phyloP scores from a whole-genome alignment of 1,284 basidiomycete genomes.

The Cutaneotrichosporon sp. region DNA sequence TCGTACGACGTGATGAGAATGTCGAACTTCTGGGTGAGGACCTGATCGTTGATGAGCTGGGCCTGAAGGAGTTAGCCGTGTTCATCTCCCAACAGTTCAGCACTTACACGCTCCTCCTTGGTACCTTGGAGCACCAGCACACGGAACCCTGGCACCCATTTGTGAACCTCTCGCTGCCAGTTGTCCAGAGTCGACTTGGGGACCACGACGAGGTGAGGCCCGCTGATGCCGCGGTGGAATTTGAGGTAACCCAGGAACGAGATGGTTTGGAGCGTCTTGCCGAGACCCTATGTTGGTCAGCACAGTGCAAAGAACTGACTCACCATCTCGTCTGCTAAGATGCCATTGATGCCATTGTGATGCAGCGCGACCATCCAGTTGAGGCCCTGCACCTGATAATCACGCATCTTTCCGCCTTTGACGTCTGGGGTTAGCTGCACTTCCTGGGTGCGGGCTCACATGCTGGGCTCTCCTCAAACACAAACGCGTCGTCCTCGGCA shows the following conservation, averaged over 20 bases:
- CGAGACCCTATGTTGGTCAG: conserved; percentile 70
- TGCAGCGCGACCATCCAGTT: conserved; percentile 96
- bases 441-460: conserved; percentile 59
- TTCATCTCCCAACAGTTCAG: not conserved
- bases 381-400: conserved; percentile 92
- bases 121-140: conserved; percentile 78
- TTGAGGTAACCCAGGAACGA: conserved; percentile 95
- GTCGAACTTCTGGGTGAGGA: conserved; percentile 88
- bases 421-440: conserved; percentile 62
- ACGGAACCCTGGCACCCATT: conserved; percentile 89
- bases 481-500: conserved; percentile 76
- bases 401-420: conserved; percentile 80
- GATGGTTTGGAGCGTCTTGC: conserved; percentile 97
- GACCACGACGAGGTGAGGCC: conserved; percentile 92
- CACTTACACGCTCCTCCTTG: conserved; percentile 73
- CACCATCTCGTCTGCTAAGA: conserved; percentile 92
- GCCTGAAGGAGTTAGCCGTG: conserved; percentile 24
- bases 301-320: conserved; percentile 35
- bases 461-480: conserved; percentile 86
- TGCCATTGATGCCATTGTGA: conserved; percentile 90
- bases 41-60: conserved; percentile 71
- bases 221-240: conserved; percentile 71
- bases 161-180: conserved; percentile 89
- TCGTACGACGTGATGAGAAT: conserved; percentile 97
- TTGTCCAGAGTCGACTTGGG: conserved; percentile 98